Evolutionary conservation across 768 basidiomycete species (phyloP).

Genomic region (Lyophyllum decastes): DNA sequence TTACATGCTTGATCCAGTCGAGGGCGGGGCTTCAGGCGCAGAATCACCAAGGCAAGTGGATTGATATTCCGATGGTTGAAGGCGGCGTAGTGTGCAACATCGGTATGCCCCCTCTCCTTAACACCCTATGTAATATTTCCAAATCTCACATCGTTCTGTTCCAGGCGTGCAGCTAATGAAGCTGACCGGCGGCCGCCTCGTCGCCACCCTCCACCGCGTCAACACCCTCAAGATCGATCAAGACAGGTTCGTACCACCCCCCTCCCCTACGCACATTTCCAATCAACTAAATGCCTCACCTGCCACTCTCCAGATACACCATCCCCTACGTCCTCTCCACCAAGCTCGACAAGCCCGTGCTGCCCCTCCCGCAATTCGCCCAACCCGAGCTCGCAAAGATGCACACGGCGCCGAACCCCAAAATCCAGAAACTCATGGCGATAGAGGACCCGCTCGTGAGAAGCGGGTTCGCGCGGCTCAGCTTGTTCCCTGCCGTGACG

Average conservation of each 20-base stretch:
- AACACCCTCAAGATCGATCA: constrained; percentile 30
- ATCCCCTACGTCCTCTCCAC: constrained; percentile 31
- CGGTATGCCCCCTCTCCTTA: constrained; percentile 14
- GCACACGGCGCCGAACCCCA: constrained; percentile 25
- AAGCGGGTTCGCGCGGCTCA: constrained; percentile 28
- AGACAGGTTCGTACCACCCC: constrained; percentile 20
- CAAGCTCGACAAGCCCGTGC: constrained; percentile 24
- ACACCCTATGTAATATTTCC: neutral
- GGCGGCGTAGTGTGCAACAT: constrained; percentile 33
- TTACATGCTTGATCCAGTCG: constrained; percentile 31
- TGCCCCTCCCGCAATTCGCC: constrained; percentile 26
- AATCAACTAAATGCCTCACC: neutral
- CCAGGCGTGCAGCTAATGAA: constrained; percentile 29
- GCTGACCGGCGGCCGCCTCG: constrained; percentile 27
- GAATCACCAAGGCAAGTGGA: constrained; percentile 28
- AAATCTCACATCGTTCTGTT: neutral
- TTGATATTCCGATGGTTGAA: constrained; percentile 28
- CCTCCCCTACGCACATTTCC: neutral
- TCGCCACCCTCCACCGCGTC: constrained; percentile 30
- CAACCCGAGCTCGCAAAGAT: constrained; percentile 20
- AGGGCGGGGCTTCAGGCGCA: constrained; percentile 28
- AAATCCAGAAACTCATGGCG: constrained; percentile 23
- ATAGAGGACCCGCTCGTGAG: constrained; percentile 24
- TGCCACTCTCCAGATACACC: constrained; percentile 18
- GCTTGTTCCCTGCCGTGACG: constrained; percentile 25